Evolutionary conservation across 164 flowering plant species (phyloP).

Genomic region (Annona squamosa): DNA sequence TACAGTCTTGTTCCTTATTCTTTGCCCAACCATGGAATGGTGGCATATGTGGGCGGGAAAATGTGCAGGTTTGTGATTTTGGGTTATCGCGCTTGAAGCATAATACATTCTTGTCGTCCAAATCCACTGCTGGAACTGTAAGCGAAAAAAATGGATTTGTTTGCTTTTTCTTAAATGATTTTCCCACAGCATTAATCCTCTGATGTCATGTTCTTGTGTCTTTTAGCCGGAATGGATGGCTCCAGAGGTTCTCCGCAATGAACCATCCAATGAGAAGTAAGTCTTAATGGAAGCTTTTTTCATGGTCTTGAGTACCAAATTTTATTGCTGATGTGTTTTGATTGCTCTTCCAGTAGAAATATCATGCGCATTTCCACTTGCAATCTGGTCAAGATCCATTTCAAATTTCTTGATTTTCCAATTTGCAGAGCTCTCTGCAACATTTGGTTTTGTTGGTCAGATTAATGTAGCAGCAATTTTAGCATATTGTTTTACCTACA

Average conservation of each 20-base stretch:
- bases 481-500: no score
- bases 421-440: not conserved
- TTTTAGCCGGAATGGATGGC: conserved; percentile 99
- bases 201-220: conserved; percentile 14
- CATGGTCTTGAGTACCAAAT: not conserved
- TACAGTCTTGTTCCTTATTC: not conserved
- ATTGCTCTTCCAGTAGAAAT: not conserved
- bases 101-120: conserved; percentile 67
- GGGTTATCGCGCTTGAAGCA: conserved; percentile 96
- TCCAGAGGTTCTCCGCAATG: conserved; percentile 96
- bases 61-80: conserved; percentile 87
- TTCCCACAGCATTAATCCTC: not conserved
- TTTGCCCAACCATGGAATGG: not conserved
- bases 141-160: conserved; percentile 20
- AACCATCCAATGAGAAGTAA: conserved; percentile 95
- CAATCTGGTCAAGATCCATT: not conserved
- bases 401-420: not conserved
- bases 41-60: not conserved
- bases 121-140: conserved; percentile 99
- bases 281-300: conserved; percentile 15
- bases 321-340: not conserved
- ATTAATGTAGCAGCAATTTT: no score
- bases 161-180: not conserved
- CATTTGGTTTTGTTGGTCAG: no score
- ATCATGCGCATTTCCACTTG: not conserved